Evolutionary conservation across 192 early-diverging fungal genomes (phyloP).

Genomic region (Umbelopsis isabellina): DNA sequence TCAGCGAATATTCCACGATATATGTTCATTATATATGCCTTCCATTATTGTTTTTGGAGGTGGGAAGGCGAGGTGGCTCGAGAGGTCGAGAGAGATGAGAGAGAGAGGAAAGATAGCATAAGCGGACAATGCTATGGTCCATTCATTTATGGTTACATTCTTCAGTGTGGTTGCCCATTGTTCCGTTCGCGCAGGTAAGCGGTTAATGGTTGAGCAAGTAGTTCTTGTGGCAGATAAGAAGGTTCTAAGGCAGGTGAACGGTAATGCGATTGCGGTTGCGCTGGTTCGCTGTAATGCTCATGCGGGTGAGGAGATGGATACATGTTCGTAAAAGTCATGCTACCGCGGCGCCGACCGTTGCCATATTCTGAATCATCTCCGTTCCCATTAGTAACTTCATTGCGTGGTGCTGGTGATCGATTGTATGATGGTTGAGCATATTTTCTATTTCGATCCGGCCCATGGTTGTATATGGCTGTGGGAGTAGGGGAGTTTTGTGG

Average conservation of each 20-base stretch:
- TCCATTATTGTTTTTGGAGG: no score
- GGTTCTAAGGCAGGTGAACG: neutral
- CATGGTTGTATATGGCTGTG: neutral
- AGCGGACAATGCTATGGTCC: neutral
- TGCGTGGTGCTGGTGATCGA: neutral
- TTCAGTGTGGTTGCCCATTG: neutral
- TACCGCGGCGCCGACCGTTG: neutral
- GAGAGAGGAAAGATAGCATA: neutral
- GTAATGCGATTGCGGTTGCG: no score
- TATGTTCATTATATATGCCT: no score
- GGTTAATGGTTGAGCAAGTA: constrained; percentile 8
- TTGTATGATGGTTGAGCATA: neutral
- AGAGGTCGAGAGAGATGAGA: no score
- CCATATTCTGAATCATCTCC: neutral
- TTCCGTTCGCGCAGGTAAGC: constrained; percentile 14
- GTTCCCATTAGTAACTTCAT: neutral
- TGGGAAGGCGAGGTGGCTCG: neutral
- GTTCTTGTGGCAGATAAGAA: neutral
- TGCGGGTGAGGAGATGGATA: neutral
- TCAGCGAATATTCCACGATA: no score
- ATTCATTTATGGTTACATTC: neutral
- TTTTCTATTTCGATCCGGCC: neutral
- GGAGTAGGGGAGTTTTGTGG: neutral
- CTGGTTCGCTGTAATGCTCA: neutral
- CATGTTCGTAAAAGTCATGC: neutral